Base-by-base conservation (phyloP, 129 eudicot genomes). In the Helianthus tuberosus region DNA sequence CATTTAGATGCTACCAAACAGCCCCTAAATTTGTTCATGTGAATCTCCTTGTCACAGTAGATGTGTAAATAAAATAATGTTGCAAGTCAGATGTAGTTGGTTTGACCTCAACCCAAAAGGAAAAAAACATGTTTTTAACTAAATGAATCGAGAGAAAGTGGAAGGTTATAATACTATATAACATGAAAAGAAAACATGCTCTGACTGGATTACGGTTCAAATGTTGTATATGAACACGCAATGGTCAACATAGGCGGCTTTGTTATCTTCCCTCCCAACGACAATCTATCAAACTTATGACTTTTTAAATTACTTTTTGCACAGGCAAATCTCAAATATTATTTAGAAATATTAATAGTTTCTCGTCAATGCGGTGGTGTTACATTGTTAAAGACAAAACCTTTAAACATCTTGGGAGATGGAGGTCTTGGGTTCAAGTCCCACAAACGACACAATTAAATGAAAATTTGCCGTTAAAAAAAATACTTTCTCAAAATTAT, bases 241-340 rank as follows among this genome's bases (percentile, higher is more conserved):
- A 13, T 59, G 41, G 82, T 78, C 82, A 78, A 71, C 58, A 63
- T 5, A 50, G 82, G 82, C 67, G 82, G 82, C 77, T 71, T 78
- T 78, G 60, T 50, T 32, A 68, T 11, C 55, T 76, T 64, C 46
- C 69, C 3, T 36, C 81, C 53, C 68, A 68, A 36, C 71, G 44
- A 53, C 44, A 41, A 36, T 75, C 58, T 64, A 66, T 75, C 72
- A 64, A 75, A 75, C 54, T 17, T 75, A 14, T 52, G 79, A 75
- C 79, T 75, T 74, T 4, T 74, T 4, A 20, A 23, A 38, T 38
- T 20, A n/a, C 3, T 59, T 46, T 63, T 64, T n/a, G 5, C 5
- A 55, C 35, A 6, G 9, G 12, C 32, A 55, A 1, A 20, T 20
- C 23, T 20, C 23, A 20, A 20, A 0, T 20, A 20, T 20, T 20